These are phyloP conservation scores for Hortiboletus flavorubellus DNA, from an alignment of 768 basidiomycete species.

Conservation along the genomic window DNA sequence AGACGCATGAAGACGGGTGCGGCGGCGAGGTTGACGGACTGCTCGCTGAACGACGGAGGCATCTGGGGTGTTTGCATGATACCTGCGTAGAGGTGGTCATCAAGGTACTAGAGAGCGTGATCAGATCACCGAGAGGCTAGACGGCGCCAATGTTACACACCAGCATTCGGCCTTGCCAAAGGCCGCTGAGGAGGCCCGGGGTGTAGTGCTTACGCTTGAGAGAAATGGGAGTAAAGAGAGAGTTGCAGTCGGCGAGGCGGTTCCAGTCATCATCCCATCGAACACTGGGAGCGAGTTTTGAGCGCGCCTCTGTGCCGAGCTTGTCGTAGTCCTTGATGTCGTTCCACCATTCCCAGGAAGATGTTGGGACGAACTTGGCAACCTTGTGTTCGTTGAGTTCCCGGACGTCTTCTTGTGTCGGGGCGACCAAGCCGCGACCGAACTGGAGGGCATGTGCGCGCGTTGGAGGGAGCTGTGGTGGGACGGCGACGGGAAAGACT, in stretches of 20 bases:
- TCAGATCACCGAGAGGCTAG: background rate
- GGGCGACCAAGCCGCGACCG: slow-evolving; percentile 29
- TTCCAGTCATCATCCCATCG: slow-evolving; percentile 59
- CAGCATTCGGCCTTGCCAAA: slow-evolving; percentile 62
- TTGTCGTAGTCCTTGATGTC: slow-evolving; percentile 17
- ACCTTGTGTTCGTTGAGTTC: slow-evolving; percentile 49
- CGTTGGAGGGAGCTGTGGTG: slow-evolving; percentile 34
- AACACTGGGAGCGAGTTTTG: slow-evolving; percentile 36
- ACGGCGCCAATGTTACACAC: slow-evolving; percentile 37
- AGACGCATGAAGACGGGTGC: slow-evolving; percentile 59
- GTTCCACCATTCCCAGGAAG: slow-evolving; percentile 24
- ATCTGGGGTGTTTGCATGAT: slow-evolving; percentile 23
- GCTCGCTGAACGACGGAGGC: slow-evolving; percentile 34
- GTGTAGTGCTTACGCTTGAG: slow-evolving; percentile 40
- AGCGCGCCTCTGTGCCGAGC: slow-evolving; percentile 22
- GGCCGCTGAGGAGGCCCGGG: slow-evolving; percentile 50
- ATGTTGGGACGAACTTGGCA: slow-evolving; percentile 28
- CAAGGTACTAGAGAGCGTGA: slow-evolving; percentile 15
- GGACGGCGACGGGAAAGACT: slow-evolving; percentile 40
- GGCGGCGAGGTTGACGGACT: slow-evolving; percentile 35
- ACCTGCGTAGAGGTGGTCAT: slow-evolving; percentile 12
- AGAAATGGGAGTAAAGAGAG: slow-evolving; percentile 30
- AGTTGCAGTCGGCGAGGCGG: slow-evolving; percentile 45
- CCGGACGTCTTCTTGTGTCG: slow-evolving; percentile 57
- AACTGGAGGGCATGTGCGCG: slow-evolving; percentile 29